phyloP scores from a whole-genome alignment of 352 stramenopile species.

The Globisporangium cylindrosporum region DNA sequence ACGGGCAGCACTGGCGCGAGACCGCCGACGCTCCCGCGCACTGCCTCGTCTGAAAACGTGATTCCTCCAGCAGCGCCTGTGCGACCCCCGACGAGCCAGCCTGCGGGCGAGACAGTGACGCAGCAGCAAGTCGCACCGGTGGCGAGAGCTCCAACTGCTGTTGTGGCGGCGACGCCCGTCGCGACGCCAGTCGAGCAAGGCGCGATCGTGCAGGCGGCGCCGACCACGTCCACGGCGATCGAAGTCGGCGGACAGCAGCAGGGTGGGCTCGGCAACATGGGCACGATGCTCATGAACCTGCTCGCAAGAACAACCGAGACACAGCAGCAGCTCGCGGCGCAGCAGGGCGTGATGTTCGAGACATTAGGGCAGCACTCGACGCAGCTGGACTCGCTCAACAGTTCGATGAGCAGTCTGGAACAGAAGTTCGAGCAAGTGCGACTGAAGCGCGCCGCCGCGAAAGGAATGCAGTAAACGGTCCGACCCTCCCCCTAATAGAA shows the following conservation, averaged over 20 bases:
- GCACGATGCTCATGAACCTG: slow-evolving; percentile 87
- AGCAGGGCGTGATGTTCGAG: slow-evolving; percentile 87
- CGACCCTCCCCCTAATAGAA: slow-evolving; percentile 1
- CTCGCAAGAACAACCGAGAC: slow-evolving; percentile 81
- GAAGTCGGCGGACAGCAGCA: slow-evolving; percentile 62
- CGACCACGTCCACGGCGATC: slow-evolving; percentile 54
- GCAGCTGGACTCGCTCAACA: slow-evolving; percentile 70
- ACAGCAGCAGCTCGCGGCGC: slow-evolving; percentile 80
- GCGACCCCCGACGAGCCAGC: slow-evolving; percentile 28
- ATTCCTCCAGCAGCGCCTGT: slow-evolving; percentile 14
- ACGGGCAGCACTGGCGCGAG: slow-evolving; percentile 13
- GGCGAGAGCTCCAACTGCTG: slow-evolving; percentile 10
- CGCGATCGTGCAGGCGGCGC: slow-evolving; percentile 41
- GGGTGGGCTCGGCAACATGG: slow-evolving; percentile 77
- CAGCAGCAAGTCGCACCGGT: slow-evolving; percentile 34
- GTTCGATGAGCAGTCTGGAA: slow-evolving; percentile 75
- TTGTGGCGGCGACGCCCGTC: slow-evolving; percentile 21
- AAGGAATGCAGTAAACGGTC: slow-evolving; percentile 9
- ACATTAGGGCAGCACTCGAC: slow-evolving; percentile 80
- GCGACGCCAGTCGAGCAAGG: slow-evolving; percentile 24
- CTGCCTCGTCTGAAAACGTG: slow-evolving; percentile 24
- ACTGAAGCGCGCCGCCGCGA: slow-evolving; percentile 40
- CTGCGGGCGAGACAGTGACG: slow-evolving; percentile 53
- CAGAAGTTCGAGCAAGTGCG: slow-evolving; percentile 77
- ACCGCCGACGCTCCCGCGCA: slow-evolving; percentile 21